Evolutionary conservation across 2,329 filamentous ascomycete genomes (phyloP).

Genomic region (Diplodia corticola): DNA sequence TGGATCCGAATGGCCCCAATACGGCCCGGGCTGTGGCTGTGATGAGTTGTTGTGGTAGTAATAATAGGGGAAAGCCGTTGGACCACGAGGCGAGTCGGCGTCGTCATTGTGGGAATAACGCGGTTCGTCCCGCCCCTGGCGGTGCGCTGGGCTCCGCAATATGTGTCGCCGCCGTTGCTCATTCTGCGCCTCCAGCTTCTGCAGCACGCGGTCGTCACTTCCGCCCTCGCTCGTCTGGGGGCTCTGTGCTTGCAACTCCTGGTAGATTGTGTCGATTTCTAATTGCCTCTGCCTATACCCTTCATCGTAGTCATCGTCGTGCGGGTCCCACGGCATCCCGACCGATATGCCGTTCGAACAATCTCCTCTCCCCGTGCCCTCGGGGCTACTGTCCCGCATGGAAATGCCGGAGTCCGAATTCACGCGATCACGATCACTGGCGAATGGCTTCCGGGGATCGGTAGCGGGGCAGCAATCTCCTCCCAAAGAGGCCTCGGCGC

Average conservation of each 20-base stretch:
- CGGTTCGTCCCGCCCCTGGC: conserved; percentile 20
- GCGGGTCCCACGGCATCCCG: conserved; percentile 2
- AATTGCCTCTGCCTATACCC: conserved; percentile 25
- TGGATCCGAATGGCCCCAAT: conserved; percentile 16
- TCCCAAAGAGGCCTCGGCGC: neutral
- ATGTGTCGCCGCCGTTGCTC: conserved; percentile 17
- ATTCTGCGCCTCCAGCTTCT: conserved; percentile 14
- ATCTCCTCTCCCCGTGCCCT: conserved; percentile 27
- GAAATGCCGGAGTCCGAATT: conserved; percentile 34
- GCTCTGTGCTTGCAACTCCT: neutral
- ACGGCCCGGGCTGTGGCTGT: conserved; percentile 18
- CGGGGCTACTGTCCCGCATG: conserved; percentile 36
- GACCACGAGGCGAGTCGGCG: conserved; percentile 10
- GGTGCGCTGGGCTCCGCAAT: conserved; percentile 7
- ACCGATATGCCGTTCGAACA: neutral
- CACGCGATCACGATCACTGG: conserved; percentile 16
- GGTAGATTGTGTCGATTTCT: conserved; percentile 12
- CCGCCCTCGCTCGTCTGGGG: neutral
- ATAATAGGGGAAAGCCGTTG: conserved; percentile 21
- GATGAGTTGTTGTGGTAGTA: conserved; percentile 4
- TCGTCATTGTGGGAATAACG: conserved; percentile 11
- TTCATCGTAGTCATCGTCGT: conserved; percentile 23
- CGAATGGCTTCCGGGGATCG: conserved; percentile 9
- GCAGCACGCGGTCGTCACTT: conserved; percentile 1
- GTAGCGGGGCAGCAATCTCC: conserved; percentile 8